Evolutionary conservation across 768 basidiomycete species (phyloP), one percentile per base, ranked within the genome.

Genomic region (Lentinula boryana): DNA sequence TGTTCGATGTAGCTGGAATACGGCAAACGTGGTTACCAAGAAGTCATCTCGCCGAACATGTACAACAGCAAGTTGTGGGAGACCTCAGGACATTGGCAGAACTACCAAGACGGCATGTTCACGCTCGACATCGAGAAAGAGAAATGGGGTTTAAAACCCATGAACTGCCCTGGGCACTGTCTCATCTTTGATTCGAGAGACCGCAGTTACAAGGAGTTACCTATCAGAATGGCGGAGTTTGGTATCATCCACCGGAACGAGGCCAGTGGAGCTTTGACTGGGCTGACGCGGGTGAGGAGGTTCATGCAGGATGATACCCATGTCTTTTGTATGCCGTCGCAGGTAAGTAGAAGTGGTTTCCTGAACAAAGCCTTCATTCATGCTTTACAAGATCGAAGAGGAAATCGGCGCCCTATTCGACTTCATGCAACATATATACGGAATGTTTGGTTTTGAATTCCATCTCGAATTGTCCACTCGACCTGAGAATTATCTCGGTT

Each of bases 41-140:
- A 99, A 79, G 96, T 99, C 64, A 97, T 97, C 66, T 93, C 97
- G 5, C 97, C 97, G 9, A 98, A 98, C 74, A 95, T 98, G 85
- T 98, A 84, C 83, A 86, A 96, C 80, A 82, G 85, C 62, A 96
- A 98, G 72, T 83, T 99, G 16, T 99, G 97, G 97, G 89, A 98
- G 76, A 94, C 91, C 1, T 98, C 96, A 0, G 97, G 97, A 2
- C 97, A 98, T 71, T 97, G 91, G 96, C 85, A 93, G 68, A 96
- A 98, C 72, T 99, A 98, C 79, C 87, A 90, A 71, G 95, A 98
- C 58, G 95, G 93, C 75, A 99, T 99, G 97, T 99, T 98, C 77
- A 72, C 80, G 49, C 86, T 98, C 61, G 91, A 95, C 60, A 76
- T 98, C 60, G 97, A 99, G 75, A 98, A 98, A 77, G 95, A 98